Evolutionary conservation across 306 rosid genomes (phyloP).

Genomic region (Inga leiocalycina): DNA sequence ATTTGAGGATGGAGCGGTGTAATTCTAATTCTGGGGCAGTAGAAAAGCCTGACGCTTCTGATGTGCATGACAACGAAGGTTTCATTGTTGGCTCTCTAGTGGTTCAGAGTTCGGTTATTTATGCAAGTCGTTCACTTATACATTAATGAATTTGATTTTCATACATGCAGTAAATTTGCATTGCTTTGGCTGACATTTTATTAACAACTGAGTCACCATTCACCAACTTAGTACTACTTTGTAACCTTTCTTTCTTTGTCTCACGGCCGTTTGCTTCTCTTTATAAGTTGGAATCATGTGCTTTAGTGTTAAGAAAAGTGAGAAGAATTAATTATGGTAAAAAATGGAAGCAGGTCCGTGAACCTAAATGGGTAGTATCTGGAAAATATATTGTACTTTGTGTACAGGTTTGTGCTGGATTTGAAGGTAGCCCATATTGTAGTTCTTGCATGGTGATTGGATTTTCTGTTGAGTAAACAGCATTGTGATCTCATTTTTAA

Average conservation of each 20-base stretch:
- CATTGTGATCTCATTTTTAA: slow-evolving; percentile 12
- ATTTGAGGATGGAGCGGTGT: slow-evolving; percentile 45
- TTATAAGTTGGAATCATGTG: slow-evolving; percentile 5
- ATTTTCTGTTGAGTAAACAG: slow-evolving; percentile 15
- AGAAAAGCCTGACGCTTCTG: slow-evolving; percentile 43
- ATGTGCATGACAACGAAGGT: slow-evolving; percentile 61
- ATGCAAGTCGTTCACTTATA: slow-evolving; percentile 6
- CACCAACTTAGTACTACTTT: slow-evolving; percentile 1
- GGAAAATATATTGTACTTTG: slow-evolving; percentile 7
- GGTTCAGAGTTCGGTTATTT: slow-evolving; percentile 13
- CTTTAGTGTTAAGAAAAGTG: slow-evolving; percentile 11
- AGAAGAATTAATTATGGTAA: not conserved
- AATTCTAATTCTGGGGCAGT: slow-evolving; percentile 44
- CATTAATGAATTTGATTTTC: slow-evolving; percentile 8
- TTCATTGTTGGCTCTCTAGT: slow-evolving; percentile 26
- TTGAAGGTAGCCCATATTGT: slow-evolving; percentile 19
- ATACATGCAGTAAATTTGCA: slow-evolving; percentile 20
- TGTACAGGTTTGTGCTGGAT: slow-evolving; percentile 5
- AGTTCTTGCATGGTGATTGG: slow-evolving; percentile 28
- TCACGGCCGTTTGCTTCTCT: not conserved
- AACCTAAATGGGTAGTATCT: not conserved
- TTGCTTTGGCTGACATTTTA: slow-evolving; percentile 9
- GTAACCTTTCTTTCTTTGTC: not conserved
- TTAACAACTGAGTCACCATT: not conserved
- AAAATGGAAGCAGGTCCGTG: slow-evolving; percentile 2